Conservation (phyloP, 768 basidiomycete genomes). For the Hygrocybe punicea region DNA sequence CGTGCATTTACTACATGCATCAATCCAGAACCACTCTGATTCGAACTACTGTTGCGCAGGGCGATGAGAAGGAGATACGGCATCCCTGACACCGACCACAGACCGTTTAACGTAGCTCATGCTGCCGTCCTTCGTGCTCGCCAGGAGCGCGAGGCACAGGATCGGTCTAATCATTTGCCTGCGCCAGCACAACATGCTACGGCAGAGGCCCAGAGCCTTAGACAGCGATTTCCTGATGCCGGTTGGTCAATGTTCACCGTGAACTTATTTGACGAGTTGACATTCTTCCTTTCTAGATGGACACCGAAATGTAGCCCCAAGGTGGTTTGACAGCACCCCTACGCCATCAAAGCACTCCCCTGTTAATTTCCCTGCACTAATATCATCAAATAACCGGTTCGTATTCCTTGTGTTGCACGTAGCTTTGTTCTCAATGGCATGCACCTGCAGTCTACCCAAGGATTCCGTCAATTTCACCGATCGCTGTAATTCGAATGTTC, state of each 20-base stretch:
- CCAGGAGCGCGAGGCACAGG: slow-evolving; percentile 41
- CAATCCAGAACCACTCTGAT: slow-evolving; percentile 17
- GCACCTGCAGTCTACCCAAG: slow-evolving; percentile 5
- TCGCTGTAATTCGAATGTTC: slow-evolving; percentile 37
- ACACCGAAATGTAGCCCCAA: neutral
- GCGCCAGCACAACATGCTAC: slow-evolving; percentile 35
- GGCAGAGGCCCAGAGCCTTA: slow-evolving; percentile 38
- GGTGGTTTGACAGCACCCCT: neutral
- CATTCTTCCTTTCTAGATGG: neutral
- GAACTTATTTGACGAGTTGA: slow-evolving; percentile 1
- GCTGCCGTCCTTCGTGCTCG: slow-evolving; percentile 60
- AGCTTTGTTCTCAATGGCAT: neutral
- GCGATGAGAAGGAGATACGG: slow-evolving; percentile 73
- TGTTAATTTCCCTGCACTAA: neutral
- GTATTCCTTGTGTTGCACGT: neutral
- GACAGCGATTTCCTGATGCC: slow-evolving; percentile 43
- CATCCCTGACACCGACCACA: slow-evolving; percentile 77
- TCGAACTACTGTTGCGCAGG: slow-evolving; percentile 35
- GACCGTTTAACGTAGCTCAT: slow-evolving; percentile 87
- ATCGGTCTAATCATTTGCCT: slow-evolving; percentile 33
- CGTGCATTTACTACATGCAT: slow-evolving; percentile 22
- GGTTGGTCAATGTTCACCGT: slow-evolving; percentile 10
- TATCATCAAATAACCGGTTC: neutral
- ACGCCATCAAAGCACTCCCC: neutral
- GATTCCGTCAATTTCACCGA: slow-evolving; percentile 33